Evolutionary conservation across 2,329 filamentous ascomycete species (phyloP).

Genomic region (Sarocladium oryzae): DNA sequence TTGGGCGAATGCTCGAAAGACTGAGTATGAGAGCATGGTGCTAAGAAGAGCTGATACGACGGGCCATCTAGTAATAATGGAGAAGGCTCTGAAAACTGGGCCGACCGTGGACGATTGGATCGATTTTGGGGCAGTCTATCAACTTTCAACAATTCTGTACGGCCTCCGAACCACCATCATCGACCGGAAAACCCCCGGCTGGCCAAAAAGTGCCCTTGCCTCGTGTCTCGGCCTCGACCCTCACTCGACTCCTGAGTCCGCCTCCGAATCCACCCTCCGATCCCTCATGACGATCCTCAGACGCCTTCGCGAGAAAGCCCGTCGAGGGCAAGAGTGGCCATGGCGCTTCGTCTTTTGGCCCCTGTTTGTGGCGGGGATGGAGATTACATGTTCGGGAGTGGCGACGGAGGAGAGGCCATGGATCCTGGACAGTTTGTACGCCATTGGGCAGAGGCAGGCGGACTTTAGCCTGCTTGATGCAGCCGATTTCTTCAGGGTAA

Average conservation of each 20-base stretch:
- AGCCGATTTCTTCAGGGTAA: not conserved
- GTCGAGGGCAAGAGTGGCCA: not conserved
- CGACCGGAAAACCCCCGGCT: not conserved
- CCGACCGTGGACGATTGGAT: conserved; percentile 4
- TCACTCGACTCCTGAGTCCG: not conserved
- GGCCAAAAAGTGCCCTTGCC: not conserved
- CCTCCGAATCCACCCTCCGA: not conserved
- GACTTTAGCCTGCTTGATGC: conserved; percentile 1
- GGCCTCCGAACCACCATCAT: not conserved
- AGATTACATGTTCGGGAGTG: not conserved
- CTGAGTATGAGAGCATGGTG: conserved; percentile 1
- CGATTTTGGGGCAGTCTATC: not conserved
- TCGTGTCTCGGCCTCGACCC: not conserved
- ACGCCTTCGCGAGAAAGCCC: not conserved
- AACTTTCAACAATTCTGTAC: not conserved
- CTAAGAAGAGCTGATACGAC: not conserved
- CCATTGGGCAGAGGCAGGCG: not conserved
- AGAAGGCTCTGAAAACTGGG: not conserved
- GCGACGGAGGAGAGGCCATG: not conserved
- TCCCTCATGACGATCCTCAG: not conserved
- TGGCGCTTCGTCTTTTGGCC: conserved; percentile 8
- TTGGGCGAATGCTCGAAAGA: not conserved
- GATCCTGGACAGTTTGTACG: conserved; percentile 3
- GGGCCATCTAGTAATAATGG: not conserved
- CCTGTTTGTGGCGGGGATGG: not conserved